Conservation (phyloP, 441 rosid genomes). For the Populus hybrid region DNA sequence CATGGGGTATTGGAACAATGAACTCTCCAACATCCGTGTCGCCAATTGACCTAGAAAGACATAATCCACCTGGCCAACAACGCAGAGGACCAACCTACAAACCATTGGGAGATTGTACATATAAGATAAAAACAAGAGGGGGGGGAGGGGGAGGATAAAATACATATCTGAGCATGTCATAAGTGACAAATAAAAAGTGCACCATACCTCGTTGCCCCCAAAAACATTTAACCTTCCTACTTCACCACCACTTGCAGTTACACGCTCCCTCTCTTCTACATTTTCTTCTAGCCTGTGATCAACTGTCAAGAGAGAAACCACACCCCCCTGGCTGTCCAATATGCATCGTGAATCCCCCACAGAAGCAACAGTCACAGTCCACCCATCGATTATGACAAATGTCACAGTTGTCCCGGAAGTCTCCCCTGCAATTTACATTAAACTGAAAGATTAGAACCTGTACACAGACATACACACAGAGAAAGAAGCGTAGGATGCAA, state of each 20-base stretch:
- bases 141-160: neutral
- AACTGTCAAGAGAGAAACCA: conserved; percentile 87
- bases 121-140: conserved; percentile 9
- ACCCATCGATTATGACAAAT: conserved; percentile 91
- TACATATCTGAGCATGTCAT: conserved; percentile 1
- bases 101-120: conserved; percentile 10
- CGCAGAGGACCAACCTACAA: conserved; percentile 92
- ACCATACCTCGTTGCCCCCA: conserved; percentile 85
- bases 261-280: conserved; percentile 94
- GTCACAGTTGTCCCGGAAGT: conserved; percentile 98
- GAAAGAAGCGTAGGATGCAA: neutral
- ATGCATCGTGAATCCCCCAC: conserved; percentile 98
- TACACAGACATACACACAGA: neutral
- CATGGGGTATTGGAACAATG: conserved; percentile 94
- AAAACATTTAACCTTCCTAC: conserved; percentile 91
- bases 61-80: conserved; percentile 99
- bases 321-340: conserved; percentile 84
- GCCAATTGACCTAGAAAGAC: conserved; percentile 97
- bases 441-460: neutral
- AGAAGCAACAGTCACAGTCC: conserved; percentile 97
- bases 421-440: conserved; percentile 58
- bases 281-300: conserved; percentile 99
- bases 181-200: neutral
- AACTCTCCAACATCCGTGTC: conserved; percentile 95
- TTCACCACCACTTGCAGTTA: conserved; percentile 99